phyloP scores from a whole-genome alignment of 2,329 filamentous ascomycete genomes.

The Claviceps arundinis region DNA sequence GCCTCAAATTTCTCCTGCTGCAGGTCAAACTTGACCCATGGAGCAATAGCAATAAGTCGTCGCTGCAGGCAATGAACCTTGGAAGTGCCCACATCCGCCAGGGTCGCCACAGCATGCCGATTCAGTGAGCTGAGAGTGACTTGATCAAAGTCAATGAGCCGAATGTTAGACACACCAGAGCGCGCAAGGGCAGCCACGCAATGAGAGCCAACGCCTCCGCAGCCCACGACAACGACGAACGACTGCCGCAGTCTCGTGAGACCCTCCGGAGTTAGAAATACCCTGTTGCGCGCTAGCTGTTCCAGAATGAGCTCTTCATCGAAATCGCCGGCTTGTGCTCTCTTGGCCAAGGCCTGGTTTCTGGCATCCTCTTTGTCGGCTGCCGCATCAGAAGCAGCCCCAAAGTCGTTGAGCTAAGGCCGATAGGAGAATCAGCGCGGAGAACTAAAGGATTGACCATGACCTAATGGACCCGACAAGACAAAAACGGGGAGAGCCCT shows the following conservation, averaged over 20 bases:
- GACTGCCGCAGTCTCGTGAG: constrained; percentile 65
- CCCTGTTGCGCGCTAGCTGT: constrained; percentile 83
- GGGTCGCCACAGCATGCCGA: constrained; percentile 85
- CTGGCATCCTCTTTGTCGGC: constrained; percentile 48
- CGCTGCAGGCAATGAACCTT: constrained; percentile 79
- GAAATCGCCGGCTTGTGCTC: constrained; percentile 50
- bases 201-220: constrained; percentile 90
- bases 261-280: constrained; percentile 76
- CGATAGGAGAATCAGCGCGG: neutral
- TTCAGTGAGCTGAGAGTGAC: constrained; percentile 91
- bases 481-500: neutral
- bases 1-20: constrained; percentile 71
- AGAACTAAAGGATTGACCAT: neutral
- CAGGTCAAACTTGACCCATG: constrained; percentile 85
- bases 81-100: constrained; percentile 83
- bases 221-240: constrained; percentile 82
- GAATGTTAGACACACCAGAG: constrained; percentile 76
- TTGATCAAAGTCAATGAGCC: constrained; percentile 94
- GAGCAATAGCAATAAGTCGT: constrained; percentile 71
- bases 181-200: constrained; percentile 74
- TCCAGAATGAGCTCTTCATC: constrained; percentile 79
- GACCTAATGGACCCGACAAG: too few relatives aligned
- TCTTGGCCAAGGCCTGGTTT: constrained; percentile 42
- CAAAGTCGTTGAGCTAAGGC: constrained; percentile 46
- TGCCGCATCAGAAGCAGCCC: constrained; percentile 33